phyloP scores from a whole-genome alignment of 805 yeast species.

The Wickerhamiella brachini region DNA sequence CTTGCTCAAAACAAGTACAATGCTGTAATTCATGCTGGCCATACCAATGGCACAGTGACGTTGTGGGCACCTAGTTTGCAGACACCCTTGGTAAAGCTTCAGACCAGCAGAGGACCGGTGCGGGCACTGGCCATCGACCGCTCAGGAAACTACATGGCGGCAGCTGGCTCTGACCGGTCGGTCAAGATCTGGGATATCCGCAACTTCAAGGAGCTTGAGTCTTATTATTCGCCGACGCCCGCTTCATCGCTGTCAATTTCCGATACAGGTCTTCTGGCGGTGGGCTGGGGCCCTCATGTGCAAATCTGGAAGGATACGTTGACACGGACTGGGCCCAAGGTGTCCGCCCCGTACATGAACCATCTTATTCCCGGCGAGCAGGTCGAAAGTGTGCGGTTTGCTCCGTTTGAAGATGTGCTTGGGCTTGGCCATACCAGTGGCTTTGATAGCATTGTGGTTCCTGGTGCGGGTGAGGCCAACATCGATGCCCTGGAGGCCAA shows the following conservation, averaged over 20 bases:
- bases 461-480: slow-evolving; percentile 98
- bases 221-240: slow-evolving; percentile 71
- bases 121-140: slow-evolving; percentile 76
- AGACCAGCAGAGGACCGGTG: slow-evolving; percentile 76
- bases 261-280: slow-evolving; percentile 73
- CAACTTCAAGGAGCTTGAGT: slow-evolving; percentile 59
- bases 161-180: slow-evolving; percentile 73
- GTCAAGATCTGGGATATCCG: slow-evolving; percentile 91
- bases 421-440: slow-evolving; percentile 78
- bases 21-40: slow-evolving; percentile 89
- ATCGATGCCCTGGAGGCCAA: slow-evolving; percentile 86
- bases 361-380: slow-evolving; percentile 71
- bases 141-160: slow-evolving; percentile 89
- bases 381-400: slow-evolving; percentile 54
- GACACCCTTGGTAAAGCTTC: slow-evolving; percentile 70
- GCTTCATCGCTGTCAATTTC: slow-evolving; percentile 69
- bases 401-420: slow-evolving; percentile 93
- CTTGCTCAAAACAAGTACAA: slow-evolving; percentile 92
- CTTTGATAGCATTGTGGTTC: slow-evolving; percentile 72
- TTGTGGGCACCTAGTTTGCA: slow-evolving; percentile 88
- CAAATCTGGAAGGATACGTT: slow-evolving; percentile 86
- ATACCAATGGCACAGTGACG: slow-evolving; percentile 81
- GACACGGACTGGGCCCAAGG: slow-evolving; percentile 36
- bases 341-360: slow-evolving; percentile 80
- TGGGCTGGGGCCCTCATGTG: slow-evolving; percentile 94